Evolutionary conservation across 1,139 yeast species (phyloP).

Genomic region (Hyphopichia khmerensis): DNA sequence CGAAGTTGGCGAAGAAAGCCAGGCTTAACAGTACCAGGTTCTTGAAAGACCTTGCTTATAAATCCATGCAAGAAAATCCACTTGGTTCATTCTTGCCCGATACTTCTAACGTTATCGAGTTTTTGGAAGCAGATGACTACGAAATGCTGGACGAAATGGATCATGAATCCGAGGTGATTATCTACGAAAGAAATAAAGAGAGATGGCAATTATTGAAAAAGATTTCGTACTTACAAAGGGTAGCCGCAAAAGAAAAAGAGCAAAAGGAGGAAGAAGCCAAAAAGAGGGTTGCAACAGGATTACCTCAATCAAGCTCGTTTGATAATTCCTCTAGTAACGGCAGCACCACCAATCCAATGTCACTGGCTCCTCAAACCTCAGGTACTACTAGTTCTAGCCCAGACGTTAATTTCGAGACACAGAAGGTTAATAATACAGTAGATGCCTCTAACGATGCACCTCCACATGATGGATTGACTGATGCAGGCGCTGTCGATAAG

Average conservation of each 20-base stretch:
- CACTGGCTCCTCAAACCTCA: conserved; percentile 8
- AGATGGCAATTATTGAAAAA: conserved; percentile 71
- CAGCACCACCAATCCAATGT: neutral
- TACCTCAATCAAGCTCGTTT: conserved; percentile 15
- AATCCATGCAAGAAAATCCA: conserved; percentile 40
- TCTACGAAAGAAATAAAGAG: conserved; percentile 51
- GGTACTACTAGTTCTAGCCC: conserved; percentile 1
- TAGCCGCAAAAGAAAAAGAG: conserved; percentile 46
- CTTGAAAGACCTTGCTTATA: conserved; percentile 53
- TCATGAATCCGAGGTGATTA: conserved; percentile 39
- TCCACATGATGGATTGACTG: neutral
- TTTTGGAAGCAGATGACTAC: conserved; percentile 47
- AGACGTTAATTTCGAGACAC: neutral
- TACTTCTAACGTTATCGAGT: conserved; percentile 52
- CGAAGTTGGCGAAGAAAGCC: conserved; percentile 45
- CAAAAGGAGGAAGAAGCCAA: conserved; percentile 31
- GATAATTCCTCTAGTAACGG: conserved; percentile 2
- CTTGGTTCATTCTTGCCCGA: conserved; percentile 53
- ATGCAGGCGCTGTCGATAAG: neutral
- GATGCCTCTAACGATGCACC: neutral
- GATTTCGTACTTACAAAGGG: conserved; percentile 64
- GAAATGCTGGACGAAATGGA: conserved; percentile 36
- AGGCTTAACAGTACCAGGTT: conserved; percentile 55
- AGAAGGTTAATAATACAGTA: neutral
- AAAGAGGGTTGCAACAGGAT: conserved; percentile 34